A percentile compares a stretch with the other conserved stretches of the same genome.
These are phyloP conservation scores for Corchorus capsularis DNA, from an alignment of 345 rosid genomes.

Conservation along the genomic window DNA sequence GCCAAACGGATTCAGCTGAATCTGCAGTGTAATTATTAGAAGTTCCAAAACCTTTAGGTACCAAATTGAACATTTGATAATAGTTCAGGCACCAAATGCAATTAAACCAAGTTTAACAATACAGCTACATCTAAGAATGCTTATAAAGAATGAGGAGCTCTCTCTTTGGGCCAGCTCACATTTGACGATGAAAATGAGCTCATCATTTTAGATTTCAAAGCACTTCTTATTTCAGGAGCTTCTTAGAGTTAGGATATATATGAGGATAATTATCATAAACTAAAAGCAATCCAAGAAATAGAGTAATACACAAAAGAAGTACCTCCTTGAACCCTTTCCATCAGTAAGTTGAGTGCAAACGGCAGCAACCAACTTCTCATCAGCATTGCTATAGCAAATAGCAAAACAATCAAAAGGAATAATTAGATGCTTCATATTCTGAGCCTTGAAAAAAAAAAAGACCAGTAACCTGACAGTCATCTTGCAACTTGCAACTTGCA, in stretches of 20 bases:
- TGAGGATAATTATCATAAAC: background rate
- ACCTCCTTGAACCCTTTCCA: constrained; percentile 57
- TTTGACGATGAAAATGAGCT: background rate
- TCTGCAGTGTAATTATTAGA: no score
- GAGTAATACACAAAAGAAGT: constrained; percentile 15
- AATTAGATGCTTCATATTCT: constrained; percentile 16
- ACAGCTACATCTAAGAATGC: background rate
- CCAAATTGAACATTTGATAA: no score
- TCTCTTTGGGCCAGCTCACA: background rate
- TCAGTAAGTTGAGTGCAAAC: constrained; percentile 71
- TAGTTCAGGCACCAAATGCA: no score
- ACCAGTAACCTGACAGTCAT: constrained; percentile 7
- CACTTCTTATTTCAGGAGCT: background rate
- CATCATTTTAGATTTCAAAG: background rate
- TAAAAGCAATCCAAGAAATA: background rate
- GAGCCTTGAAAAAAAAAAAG: constrained; percentile 33
- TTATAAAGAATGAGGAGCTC: background rate
- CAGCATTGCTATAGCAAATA: constrained; percentile 63
- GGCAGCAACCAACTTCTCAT: constrained; percentile 96
- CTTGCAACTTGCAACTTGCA: background rate
- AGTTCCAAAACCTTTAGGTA: no score
- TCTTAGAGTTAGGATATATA: background rate
- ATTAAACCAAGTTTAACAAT: no score
- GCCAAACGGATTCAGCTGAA: no score
- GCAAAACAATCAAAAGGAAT: constrained; percentile 5